These are phyloP conservation scores for Poa pratensis DNA, from an alignment of 176 grass and related monocot species.

Conservation along the genomic window DNA sequence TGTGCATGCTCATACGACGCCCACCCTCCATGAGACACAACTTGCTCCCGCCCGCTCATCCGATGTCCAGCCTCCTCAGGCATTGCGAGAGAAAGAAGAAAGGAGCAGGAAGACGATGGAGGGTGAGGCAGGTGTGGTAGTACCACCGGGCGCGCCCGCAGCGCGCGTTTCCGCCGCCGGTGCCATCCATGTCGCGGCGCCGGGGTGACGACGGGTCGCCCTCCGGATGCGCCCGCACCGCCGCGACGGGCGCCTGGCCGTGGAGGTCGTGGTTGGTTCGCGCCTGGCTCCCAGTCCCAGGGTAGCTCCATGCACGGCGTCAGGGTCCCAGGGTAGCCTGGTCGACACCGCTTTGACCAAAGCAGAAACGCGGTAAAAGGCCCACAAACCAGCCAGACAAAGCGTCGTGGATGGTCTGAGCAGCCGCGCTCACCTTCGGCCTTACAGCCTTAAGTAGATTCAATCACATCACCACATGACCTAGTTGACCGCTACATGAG, in stretches of 20 bases:
- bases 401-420: no score
- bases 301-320: constrained; percentile 63
- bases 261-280: constrained; percentile 55
- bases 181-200: constrained; percentile 57
- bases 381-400: no score
- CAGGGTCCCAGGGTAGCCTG: no score
- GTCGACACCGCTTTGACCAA: no score
- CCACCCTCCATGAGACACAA: no score
- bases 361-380: no score
- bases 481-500: no score
- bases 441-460: no score
- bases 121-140: constrained; percentile 47
- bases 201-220: constrained; percentile 13
- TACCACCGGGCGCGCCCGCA: constrained; percentile 47
- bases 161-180: constrained; percentile 56
- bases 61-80: background rate
- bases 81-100: background rate
- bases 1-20: no score
- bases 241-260: constrained; percentile 58
- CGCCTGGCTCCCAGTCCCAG: constrained; percentile 37
- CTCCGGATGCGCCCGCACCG: constrained; percentile 58
- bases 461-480: no score
- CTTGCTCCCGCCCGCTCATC: no score
- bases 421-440: no score
- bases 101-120: background rate